A percentile compares a stretch with the other conserved stretches of the same genome.
phyloP scores from a whole-genome alignment of 2,329 filamentous ascomycete species.

The Apiospora malaysiana region DNA sequence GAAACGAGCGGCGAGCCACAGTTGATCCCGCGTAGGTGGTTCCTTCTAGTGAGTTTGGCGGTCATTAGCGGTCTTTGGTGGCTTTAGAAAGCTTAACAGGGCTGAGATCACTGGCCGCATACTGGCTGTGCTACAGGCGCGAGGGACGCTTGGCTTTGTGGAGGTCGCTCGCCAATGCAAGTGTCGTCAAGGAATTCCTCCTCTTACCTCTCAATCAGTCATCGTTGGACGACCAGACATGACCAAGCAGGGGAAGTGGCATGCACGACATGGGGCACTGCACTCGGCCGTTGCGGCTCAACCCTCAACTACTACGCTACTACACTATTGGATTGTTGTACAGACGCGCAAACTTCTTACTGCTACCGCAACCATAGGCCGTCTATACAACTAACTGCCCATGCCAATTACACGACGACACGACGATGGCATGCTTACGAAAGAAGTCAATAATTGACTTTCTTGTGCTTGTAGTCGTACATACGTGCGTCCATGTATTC shows the following conservation, averaged over 20 bases:
- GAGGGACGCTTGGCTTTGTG: not conserved
- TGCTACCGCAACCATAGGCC: not conserved
- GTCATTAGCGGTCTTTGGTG: not conserved
- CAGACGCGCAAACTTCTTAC: not conserved
- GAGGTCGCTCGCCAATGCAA: not conserved
- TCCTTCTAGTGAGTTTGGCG: not conserved
- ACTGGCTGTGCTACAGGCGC: not conserved
- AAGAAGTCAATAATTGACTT: constrained; percentile 12
- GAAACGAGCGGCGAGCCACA: not conserved
- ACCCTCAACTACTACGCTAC: not conserved
- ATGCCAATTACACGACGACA: not conserved
- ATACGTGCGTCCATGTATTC: not conserved
- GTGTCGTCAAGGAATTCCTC: constrained; percentile 3
- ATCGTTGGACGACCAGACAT: not conserved
- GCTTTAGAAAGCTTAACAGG: not conserved
- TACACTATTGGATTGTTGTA: not conserved
- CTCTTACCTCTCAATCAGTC: not conserved
- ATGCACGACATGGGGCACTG: constrained; percentile 11
- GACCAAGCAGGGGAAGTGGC: not conserved
- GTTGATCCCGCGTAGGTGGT: not conserved
- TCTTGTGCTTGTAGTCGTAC: not conserved
- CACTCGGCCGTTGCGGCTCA: constrained; percentile 9
- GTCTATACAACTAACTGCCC: not conserved
- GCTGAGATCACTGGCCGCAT: not conserved
- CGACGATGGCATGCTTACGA: not conserved